phyloP scores from a whole-genome alignment of 345 rosid species.

The Erodium maritimum region DNA sequence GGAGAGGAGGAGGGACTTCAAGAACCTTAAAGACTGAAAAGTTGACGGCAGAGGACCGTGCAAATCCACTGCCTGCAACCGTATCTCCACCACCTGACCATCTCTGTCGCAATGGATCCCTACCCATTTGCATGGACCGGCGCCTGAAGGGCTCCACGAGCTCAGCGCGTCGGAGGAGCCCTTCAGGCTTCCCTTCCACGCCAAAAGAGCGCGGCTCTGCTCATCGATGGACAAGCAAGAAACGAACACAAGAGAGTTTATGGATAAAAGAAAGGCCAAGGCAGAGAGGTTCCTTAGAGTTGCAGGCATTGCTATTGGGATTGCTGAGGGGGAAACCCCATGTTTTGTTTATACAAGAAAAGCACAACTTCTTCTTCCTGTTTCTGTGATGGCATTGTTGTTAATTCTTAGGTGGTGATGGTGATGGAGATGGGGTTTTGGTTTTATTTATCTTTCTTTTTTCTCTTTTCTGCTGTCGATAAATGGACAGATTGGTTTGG shows the following conservation, averaged over 20 bases:
- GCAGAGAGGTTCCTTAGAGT: conserved; percentile 20
- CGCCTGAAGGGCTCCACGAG: conserved; percentile 12
- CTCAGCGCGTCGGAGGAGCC: conserved; percentile 7
- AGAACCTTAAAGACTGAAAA: conserved; percentile 14
- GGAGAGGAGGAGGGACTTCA: conserved; percentile 12
- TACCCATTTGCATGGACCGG: conserved; percentile 12
- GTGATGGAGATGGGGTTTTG: not conserved
- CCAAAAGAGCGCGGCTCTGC: conserved; percentile 16
- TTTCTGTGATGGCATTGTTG: conserved; percentile 1
- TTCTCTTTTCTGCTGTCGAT: not conserved
- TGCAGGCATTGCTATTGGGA: conserved; percentile 32
- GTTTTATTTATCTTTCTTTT: not conserved
- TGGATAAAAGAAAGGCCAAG: conserved; percentile 12
- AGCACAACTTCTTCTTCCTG: conserved; percentile 3
- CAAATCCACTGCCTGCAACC: conserved; percentile 10
- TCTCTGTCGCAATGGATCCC: conserved; percentile 12
- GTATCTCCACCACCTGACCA: conserved; percentile 9
- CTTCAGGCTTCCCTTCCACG: conserved; percentile 15
- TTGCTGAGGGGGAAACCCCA: conserved; percentile 16
- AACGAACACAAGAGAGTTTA: conserved; percentile 10
- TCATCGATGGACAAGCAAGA: conserved; percentile 1
- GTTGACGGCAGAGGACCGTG: conserved; percentile 11
- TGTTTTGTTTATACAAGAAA: conserved; percentile 13
- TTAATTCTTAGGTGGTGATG: not conserved
- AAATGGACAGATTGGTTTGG: not conserved